These are phyloP conservation scores for Venturia oleaginea DNA, from an alignment of 2,329 filamentous ascomycete genomes.

Conservation along the genomic window DNA sequence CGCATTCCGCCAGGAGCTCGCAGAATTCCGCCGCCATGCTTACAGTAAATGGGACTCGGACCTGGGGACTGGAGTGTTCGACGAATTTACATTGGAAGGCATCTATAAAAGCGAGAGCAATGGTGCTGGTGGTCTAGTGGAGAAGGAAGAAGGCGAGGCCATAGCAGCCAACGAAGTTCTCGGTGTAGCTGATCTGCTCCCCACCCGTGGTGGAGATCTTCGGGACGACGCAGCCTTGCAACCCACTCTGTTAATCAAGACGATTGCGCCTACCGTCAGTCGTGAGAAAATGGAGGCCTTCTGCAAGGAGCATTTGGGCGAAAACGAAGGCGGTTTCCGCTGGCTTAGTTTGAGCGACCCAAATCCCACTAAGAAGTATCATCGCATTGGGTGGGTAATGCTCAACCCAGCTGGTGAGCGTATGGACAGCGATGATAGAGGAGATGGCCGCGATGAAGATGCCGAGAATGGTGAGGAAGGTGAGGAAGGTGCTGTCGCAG, in stretches of 20 bases:
- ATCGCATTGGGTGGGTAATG: constrained; percentile 98
- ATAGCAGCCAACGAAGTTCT: constrained; percentile 86
- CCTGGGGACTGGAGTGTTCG: constrained; percentile 74
- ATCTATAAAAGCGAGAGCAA: constrained; percentile 91
- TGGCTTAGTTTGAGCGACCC: constrained; percentile 95
- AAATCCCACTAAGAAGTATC: constrained; percentile 93
- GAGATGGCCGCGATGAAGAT: constrained; percentile 64
- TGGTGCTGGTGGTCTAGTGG: constrained; percentile 71
- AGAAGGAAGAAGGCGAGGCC: constrained; percentile 93
- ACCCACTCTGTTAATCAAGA: constrained; percentile 94
- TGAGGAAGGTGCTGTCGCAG: constrained; percentile 37
- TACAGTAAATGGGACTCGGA: constrained; percentile 88
- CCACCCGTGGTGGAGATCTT: constrained; percentile 73
- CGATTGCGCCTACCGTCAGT: constrained; percentile 91
- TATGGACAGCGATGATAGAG: constrained; percentile 53
- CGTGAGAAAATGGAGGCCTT: constrained; percentile 88
- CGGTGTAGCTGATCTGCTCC: constrained; percentile 82
- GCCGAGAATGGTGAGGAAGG: constrained; percentile 56
- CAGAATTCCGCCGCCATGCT: constrained; percentile 66
- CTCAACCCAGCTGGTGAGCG: constrained; percentile 64
- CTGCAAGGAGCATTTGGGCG: constrained; percentile 87
- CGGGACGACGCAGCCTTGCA: constrained; percentile 82
- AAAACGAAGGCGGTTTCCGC: constrained; percentile 84
- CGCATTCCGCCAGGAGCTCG: constrained; percentile 63
- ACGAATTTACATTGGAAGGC: constrained; percentile 89